Base-by-base conservation (phyloP, 2,329 filamentous ascomycete genomes). In the Plectosphaerella plurivora region DNA sequence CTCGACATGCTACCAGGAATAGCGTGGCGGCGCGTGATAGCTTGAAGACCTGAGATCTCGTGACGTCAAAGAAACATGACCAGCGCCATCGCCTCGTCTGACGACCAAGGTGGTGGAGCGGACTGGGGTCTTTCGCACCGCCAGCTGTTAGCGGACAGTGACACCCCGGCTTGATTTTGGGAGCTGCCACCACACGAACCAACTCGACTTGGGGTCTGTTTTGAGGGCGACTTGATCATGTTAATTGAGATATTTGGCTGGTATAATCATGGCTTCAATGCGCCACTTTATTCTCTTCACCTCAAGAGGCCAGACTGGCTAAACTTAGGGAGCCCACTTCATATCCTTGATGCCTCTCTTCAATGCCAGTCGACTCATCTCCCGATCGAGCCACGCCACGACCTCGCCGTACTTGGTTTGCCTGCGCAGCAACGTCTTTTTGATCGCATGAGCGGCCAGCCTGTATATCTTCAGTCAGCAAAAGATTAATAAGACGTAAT, bases 111-210 rank as follows among this genome's bases (percentile, higher is more conserved):
- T 33, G 28, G 28, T 33, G 28, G 28, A 33, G 28, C 9, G 28
- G 28, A 33, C 28, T 8, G 28, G 28, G 28, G 9, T 33, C 11
- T 33, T 33, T 33, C 28, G 8, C 8, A 33, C 8, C 11, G 28
- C 28, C 28, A 33, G 37, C 37, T 18, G 37, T n/a, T 39, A 39
- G 37, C 37, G 12, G 37, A 39, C 37, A 39, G 15, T 24, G 24
- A 24, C 53, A 35, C 46, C 56, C 2, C 55, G 56, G 12, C 51
- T 68, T 42, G 60, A 5, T 33, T 33, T 33, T 33, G 28, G 28
- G 8, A 33, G 28, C 28, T 9, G 28, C 8, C 7, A 33, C 11
- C 28, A 33, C 28, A 10, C 28, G 7, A 9, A 33, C 28, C 11
- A 33, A 33, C 28, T 33, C 11, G 28, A 33, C 8, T 22, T 22